These are phyloP conservation scores for Annona squamosa DNA, from an alignment of 164 flowering plant genomes.

Conservation along the genomic window DNA sequence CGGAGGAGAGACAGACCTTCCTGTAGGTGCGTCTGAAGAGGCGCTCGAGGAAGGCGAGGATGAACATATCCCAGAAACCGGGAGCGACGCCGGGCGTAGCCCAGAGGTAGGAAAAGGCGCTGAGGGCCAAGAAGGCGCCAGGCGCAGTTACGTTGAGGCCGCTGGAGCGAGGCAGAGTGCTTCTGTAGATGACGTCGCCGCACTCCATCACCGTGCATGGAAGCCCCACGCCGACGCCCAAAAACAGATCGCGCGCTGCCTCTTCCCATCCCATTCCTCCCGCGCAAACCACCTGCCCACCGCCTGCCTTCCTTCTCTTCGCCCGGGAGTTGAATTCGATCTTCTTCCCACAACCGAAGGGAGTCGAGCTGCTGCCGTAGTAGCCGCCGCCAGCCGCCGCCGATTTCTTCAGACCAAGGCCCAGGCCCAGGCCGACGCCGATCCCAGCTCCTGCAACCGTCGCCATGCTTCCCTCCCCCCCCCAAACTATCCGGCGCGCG, in stretches of 20 bases:
- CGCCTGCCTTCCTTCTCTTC: background rate
- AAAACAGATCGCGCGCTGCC: slow-evolving; percentile 43
- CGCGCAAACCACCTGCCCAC: background rate
- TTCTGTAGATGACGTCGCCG: slow-evolving; percentile 86
- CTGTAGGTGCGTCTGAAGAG: slow-evolving; percentile 71
- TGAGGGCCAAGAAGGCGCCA: slow-evolving; percentile 69
- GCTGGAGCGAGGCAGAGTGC: slow-evolving; percentile 74
- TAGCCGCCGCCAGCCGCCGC: background rate
- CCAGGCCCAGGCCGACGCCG: slow-evolving; percentile 3
- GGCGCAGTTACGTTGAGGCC: slow-evolving; percentile 71
- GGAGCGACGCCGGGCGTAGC: slow-evolving; percentile 99
- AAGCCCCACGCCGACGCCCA: slow-evolving; percentile 97
- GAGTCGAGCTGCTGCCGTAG: background rate
- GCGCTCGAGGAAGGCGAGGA: slow-evolving; percentile 88
- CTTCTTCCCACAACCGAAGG: slow-evolving; percentile 6
- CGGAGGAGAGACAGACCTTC: slow-evolving; percentile 41
- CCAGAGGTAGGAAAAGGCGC: slow-evolving; percentile 88
- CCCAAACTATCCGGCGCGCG: background rate
- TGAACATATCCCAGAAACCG: slow-evolving; percentile 97
- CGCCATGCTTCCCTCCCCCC: slow-evolving; percentile 1
- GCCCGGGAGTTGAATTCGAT: background rate
- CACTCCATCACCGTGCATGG: slow-evolving; percentile 98
- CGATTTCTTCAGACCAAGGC: background rate
- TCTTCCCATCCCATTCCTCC: slow-evolving; percentile 15
- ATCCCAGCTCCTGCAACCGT: slow-evolving; percentile 8